A percentile compares a stretch with the other conserved stretches of the same genome.
Evolutionary conservation across 257 asterid genomes (phyloP).

Genomic region (Nicotiana otophora): DNA sequence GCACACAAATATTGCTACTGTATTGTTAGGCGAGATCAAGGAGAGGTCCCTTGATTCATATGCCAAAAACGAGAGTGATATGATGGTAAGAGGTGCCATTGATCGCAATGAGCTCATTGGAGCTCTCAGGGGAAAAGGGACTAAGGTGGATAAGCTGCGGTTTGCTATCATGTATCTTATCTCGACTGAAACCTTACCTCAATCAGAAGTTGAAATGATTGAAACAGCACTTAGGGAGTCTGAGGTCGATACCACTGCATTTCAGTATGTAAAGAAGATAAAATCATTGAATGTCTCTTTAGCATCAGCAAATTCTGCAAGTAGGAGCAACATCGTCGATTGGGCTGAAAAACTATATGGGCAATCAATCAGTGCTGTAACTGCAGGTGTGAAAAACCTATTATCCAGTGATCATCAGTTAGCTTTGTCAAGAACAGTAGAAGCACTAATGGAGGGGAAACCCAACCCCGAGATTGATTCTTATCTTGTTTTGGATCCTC

Average conservation of each 20-base stretch:
- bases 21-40: constrained; percentile 61
- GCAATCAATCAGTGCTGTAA: constrained; percentile 85
- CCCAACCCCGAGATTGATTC: constrained; percentile 87
- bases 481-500: constrained; percentile 79
- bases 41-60: constrained; percentile 70
- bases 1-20: constrained; percentile 90
- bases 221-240: constrained; percentile 73
- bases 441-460: constrained; percentile 94
- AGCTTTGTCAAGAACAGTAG: constrained; percentile 82
- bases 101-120: constrained; percentile 74
- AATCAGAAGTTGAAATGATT: constrained; percentile 78
- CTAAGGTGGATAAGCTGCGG: constrained; percentile 59
- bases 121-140: constrained; percentile 87
- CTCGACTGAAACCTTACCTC: constrained; percentile 62
- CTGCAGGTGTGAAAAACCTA: constrained; percentile 90
- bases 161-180: constrained; percentile 75
- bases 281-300: constrained; percentile 78
- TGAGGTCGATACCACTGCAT: constrained; percentile 87
- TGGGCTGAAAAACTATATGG: constrained; percentile 99
- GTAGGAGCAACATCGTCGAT: constrained; percentile 82
- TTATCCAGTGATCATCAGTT: constrained; percentile 83
- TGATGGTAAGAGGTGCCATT: constrained; percentile 82
- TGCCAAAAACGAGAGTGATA: constrained; percentile 81
- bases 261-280: constrained; percentile 91
- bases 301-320: constrained; percentile 82